Conservation (phyloP, 2,329 filamentous ascomycete species). For the Simplicillium sp. region DNA sequence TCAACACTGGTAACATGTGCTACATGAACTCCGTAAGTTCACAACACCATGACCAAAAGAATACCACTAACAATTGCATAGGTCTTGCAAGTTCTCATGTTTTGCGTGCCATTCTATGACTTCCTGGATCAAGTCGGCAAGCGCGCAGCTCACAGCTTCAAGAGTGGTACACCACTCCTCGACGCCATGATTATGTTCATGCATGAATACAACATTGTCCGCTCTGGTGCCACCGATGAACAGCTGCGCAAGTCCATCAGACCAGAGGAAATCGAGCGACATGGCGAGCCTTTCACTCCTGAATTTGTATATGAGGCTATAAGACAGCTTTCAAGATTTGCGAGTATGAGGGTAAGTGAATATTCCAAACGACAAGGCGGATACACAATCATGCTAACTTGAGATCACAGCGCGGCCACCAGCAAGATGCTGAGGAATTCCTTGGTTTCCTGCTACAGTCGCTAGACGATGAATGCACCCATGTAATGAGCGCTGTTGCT, state of each 20-base stretch:
- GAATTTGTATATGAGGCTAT: slow-evolving; percentile 96
- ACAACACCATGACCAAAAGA: neutral
- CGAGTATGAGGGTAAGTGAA: slow-evolving; percentile 72
- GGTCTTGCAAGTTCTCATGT: slow-evolving; percentile 92
- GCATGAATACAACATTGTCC: slow-evolving; percentile 80
- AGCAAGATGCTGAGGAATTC: slow-evolving; percentile 97
- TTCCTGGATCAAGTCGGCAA: slow-evolving; percentile 83
- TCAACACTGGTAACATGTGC: slow-evolving; percentile 98
- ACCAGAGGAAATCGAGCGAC: slow-evolving; percentile 75
- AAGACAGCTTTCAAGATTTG: slow-evolving; percentile 75
- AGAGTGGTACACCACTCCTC: slow-evolving; percentile 85
- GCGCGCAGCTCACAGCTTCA: slow-evolving; percentile 81
- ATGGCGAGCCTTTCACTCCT: slow-evolving; percentile 83
- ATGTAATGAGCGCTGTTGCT: slow-evolving; percentile 48
- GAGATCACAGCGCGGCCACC: slow-evolving; percentile 65
- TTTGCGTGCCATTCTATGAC: slow-evolving; percentile 88
- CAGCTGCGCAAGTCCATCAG: slow-evolving; percentile 67
- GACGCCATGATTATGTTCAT: slow-evolving; percentile 98
- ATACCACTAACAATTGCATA: slow-evolving; percentile 32
- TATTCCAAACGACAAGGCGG: too few species aligned
- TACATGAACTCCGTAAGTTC: slow-evolving; percentile 97
- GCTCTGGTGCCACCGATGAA: slow-evolving; percentile 65
- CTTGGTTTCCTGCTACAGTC: slow-evolving; percentile 86
- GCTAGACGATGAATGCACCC: slow-evolving; percentile 83
- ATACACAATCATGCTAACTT: slow-evolving; percentile 2